Evolutionary conservation across 768 basidiomycete genomes (phyloP), one percentile per base, ranked within the genome.

Genomic region (Collybia nuda): DNA sequence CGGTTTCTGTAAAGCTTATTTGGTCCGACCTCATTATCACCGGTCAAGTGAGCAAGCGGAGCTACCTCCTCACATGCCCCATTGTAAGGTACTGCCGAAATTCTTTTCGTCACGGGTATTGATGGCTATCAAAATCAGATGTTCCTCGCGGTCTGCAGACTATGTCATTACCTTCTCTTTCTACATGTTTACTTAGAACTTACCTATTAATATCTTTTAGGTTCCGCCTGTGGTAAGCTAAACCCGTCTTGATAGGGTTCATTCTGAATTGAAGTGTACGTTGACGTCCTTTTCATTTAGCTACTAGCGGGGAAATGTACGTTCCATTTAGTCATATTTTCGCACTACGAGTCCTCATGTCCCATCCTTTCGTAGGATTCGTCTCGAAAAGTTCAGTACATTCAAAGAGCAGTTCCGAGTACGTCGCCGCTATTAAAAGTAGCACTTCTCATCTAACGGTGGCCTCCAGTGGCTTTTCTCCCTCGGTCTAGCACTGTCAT

Each of bases 381-480:
- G 47, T 4, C 35, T 56, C n/a, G 37, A 42, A 5, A 50, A 32
- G 2, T 67, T 61, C 47, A 15, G 44, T 9, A 7, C 32, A 1
- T 67, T 67, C 54, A 59, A 53, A 29, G 40, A 32, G 2, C 17
- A 58, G 8, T 57, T 58, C 51, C 47, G 53, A 11, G 63, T 67
- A 53, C 9, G 60, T 48, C 6, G 24, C 15, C 17, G 9, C 26
- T 29, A 5, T 32, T 35, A 5, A 18, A 19, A 28, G 40, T 14
- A 12, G 4, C 37, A 12, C 32, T 19, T 28, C 17, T 39, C 21
- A 6, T 35, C 12, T 43, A 5, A 17, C 29, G 12, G 21, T 11
- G 37, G 39, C 12, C 21, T 28, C n/a, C 26, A 76, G 75, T 76
- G 74, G 73, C 42, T 76, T 15, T 76, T 76, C 43, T 71, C 75